Evolutionary conservation across 306 rosid species (phyloP), one percentile per base, ranked within the genome.

Genomic region (Cucurbita moschata): DNA sequence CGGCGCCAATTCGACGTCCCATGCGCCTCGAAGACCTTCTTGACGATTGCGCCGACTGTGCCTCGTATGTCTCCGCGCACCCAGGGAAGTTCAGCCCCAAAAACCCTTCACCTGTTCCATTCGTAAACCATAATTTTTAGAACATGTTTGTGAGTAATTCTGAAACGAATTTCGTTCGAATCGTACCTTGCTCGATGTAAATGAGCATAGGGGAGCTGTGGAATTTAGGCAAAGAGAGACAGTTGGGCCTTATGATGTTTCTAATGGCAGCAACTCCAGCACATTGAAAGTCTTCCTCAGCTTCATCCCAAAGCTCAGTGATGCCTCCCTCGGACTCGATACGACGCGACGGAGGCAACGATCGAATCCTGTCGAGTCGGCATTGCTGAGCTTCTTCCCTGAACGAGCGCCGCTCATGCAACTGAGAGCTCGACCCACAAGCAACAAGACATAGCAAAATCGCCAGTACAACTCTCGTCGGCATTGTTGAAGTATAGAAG

Each of bases 61-160:
- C 42, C 43, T 78, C 81, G 19, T 49, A 78, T 14, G 77, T 72
- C 77, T 78, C 81, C 10, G 81, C 66, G 4, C 81, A 78, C 35
- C 81, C 81, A 16, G 81, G 81, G 67, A 40, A 62, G 57, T 44
- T 60, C 12, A 71, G 0, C 6, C 81, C 81, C 16, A 78, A 0
- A 47, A 49, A 51, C 46, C 77, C 81, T 16, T 78, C 81, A n/a
- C 81, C 81, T 78, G 81, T 18, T 37, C 53, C 58, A 56, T 38
- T 72, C 8, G 38, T 51, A 52, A 51, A 16, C 68, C n/a, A 57
- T 57, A 21, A 16, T 6, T 16, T 57, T 57, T 23, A 57, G 63
- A 57, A 57, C 35, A 23, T 30, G 35, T 30, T 30, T 30, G 35
- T 30, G 35, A 30, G 35, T 30, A 30, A 30, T 30, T 30, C 2